Percentiles rank a stretch among this genome's conserved stretches.
phyloP scores from a whole-genome alignment of 148 eudicot genomes.

The Euryodendron excelsum region DNA sequence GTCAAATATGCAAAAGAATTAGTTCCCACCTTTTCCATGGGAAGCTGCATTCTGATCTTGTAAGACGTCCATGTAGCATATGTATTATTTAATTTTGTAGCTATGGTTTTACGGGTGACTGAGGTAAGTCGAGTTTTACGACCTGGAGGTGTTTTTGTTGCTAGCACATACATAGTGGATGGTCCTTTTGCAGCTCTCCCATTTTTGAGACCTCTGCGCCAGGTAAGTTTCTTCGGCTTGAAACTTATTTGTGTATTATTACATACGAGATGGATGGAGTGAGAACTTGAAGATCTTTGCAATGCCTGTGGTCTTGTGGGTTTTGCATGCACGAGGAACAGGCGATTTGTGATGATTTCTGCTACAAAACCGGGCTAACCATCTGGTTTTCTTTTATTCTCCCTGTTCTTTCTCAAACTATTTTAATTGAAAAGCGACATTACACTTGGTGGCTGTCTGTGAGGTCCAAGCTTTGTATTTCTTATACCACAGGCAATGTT shows the following conservation, averaged over 20 bases:
- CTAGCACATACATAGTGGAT: conserved; percentile 76
- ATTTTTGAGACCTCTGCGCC: conserved; percentile 50
- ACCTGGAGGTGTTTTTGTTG: conserved; percentile 98
- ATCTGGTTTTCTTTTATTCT: background rate
- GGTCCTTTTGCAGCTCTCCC: conserved; percentile 66
- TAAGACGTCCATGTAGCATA: background rate
- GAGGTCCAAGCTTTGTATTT: background rate
- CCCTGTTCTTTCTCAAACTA: background rate
- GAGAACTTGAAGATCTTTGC: conserved; percentile 79
- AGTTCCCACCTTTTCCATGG: background rate
- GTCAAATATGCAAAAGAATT: background rate
- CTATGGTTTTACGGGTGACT: conserved; percentile 57
- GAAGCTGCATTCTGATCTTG: background rate
- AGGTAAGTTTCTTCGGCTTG: conserved; percentile 38
- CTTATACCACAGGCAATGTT: too few relatives aligned
- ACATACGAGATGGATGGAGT: background rate
- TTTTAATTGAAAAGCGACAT: background rate
- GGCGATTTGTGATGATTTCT: conserved; percentile 72
- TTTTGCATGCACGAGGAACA: conserved; percentile 66
- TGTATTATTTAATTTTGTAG: conserved; percentile 1
- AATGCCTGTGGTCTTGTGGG: conserved; percentile 70
- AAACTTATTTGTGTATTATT: background rate
- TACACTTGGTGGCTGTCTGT: background rate
- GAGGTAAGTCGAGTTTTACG: conserved; percentile 87
- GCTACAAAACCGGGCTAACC: conserved; percentile 63